phyloP scores from a whole-genome alignment of 768 basidiomycete species.

The Boletus rufocinnamomeus region DNA sequence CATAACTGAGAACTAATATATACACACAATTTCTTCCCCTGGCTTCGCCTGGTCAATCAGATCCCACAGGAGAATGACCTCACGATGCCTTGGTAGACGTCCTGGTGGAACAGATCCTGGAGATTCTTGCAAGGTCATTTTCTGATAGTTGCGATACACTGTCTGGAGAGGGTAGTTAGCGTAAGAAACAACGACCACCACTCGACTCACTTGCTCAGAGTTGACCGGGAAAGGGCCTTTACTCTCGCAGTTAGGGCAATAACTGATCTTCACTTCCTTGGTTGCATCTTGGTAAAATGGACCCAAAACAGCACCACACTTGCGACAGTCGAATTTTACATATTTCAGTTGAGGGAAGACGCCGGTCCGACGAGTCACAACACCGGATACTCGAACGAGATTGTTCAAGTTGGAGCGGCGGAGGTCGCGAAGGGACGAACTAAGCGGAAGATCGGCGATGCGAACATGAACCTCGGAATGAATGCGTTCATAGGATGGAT shows the following conservation, averaged over 20 bases:
- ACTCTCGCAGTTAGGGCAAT: conserved; percentile 91
- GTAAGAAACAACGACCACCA: not conserved
- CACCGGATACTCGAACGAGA: conserved; percentile 92
- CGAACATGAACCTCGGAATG: conserved; percentile 98
- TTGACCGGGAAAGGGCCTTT: conserved; percentile 96
- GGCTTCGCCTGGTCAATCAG: conserved; percentile 98
- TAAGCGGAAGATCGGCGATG: conserved; percentile 89
- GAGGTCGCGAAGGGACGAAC: conserved; percentile 89
- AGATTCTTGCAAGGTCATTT: conserved; percentile 97
- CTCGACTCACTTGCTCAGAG: conserved; percentile 77
- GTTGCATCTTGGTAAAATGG: conserved; percentile 98
- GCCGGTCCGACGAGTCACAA: conserved; percentile 92
- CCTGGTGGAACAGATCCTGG: conserved; percentile 98
- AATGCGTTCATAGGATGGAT: conserved; percentile 94
- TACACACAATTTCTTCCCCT: conserved; percentile 91
- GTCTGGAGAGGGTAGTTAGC: conserved; percentile 55
- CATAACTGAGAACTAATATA: conserved; percentile 4
- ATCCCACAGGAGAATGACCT: conserved; percentile 97
- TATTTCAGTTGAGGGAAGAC: conserved; percentile 99
- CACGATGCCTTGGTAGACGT: conserved; percentile 93
- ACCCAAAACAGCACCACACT: conserved; percentile 91
- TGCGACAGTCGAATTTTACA: conserved; percentile 97
- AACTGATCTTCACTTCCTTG: conserved; percentile 91
- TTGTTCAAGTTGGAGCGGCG: conserved; percentile 92
- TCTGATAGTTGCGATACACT: conserved; percentile 97